These are phyloP conservation scores for Oleoguttula mirabilis DNA, from an alignment of 495 filamentous ascomycete species.

Conservation along the genomic window DNA sequence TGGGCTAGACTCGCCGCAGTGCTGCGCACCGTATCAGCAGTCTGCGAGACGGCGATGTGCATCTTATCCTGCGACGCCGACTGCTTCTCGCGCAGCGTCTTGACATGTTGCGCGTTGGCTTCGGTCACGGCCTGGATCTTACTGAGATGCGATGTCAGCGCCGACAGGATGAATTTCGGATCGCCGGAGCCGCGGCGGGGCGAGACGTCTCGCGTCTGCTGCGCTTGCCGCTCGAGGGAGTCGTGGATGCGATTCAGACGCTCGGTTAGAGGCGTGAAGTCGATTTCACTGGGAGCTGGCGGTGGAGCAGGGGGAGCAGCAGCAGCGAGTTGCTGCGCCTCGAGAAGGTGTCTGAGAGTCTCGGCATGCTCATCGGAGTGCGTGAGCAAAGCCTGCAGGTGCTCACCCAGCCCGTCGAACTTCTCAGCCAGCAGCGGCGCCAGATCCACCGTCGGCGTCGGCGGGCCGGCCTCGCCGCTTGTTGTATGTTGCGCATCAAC, in stretches of 20 bases:
- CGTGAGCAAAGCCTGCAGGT: constrained; percentile 8
- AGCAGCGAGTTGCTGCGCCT: neutral
- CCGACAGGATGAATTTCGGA: constrained; percentile 15
- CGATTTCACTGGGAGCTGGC: constrained; percentile 1
- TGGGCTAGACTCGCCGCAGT: too few species aligned
- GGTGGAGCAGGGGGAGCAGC: neutral
- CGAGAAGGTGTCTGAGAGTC: constrained; percentile 1
- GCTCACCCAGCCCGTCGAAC: neutral
- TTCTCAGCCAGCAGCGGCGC: neutral
- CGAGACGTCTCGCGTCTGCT: neutral
- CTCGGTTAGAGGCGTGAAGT: constrained; percentile 37
- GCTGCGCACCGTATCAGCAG: constrained; percentile 1
- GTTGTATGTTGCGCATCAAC: neutral
- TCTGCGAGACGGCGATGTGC: constrained; percentile 11
- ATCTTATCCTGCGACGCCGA: constrained; percentile 8
- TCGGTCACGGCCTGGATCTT: constrained; percentile 19
- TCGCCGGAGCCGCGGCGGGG: constrained; percentile 9
- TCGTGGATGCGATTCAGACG: constrained; percentile 58
- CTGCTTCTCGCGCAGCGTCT: constrained; percentile 10
- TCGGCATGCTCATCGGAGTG: constrained; percentile 4
- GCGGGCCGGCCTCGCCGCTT: neutral
- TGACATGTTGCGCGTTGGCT: constrained; percentile 12
- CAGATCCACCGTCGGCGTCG: neutral
- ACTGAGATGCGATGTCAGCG: constrained; percentile 14
- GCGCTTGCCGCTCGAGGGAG: constrained; percentile 45